These are phyloP conservation scores for Pyrus betulifolia DNA, from an alignment of 306 rosid species.

Conservation along the genomic window DNA sequence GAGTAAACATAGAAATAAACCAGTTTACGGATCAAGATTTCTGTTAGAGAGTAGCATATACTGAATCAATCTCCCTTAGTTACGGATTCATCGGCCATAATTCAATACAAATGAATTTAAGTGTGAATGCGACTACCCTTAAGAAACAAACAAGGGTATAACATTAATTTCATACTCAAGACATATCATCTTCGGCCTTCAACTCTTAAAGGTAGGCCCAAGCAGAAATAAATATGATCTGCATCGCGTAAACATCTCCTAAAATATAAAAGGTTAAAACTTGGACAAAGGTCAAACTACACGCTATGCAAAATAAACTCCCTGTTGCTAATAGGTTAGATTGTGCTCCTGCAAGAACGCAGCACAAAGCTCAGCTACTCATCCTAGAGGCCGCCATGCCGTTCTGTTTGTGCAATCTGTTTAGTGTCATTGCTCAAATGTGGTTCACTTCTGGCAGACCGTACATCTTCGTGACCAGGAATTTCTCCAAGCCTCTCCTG, in stretches of 20 bases:
- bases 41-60: background rate
- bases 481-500: conserved; percentile 83
- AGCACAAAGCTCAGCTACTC: conserved; percentile 28
- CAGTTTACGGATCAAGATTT: background rate
- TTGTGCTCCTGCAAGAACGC: conserved; percentile 37
- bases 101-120: conserved; percentile 17
- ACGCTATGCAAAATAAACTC: conserved; percentile 41
- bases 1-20: background rate
- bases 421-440: conserved; percentile 40
- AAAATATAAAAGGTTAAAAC: conserved; percentile 30
- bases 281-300: conserved; percentile 37
- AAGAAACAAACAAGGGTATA: conserved; percentile 23
- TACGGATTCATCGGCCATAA: conserved; percentile 27
- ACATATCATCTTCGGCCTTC: conserved; percentile 40
- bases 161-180: conserved; percentile 29
- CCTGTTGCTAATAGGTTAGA: conserved; percentile 70
- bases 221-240: conserved; percentile 33
- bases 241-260: conserved; percentile 32
- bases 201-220: conserved; percentile 22
- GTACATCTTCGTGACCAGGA: conserved; percentile 48
- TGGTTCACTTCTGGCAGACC: conserved; percentile 49
- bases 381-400: conserved; percentile 41
- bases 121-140: conserved; percentile 18
- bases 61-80: background rate
- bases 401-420: conserved; percentile 45